Evolutionary conservation across 2,329 filamentous ascomycete species (phyloP), one percentile per base, ranked within the genome.

Genomic region (Chaetomium globosum): DNA sequence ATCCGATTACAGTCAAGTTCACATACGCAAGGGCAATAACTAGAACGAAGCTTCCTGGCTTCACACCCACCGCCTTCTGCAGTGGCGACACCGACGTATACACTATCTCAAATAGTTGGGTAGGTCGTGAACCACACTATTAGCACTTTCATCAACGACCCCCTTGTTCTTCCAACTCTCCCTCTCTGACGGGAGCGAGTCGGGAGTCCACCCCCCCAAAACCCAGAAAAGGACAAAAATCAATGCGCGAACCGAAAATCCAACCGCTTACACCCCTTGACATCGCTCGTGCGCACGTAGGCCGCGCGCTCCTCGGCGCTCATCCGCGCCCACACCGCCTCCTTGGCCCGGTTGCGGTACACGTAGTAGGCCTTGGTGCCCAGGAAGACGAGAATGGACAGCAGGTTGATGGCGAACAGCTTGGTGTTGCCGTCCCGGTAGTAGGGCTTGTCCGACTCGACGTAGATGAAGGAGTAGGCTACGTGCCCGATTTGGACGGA

Each of bases 391-490:
- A 77, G 71, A 12, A 88, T 81, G 30, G 83, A 81, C 26, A 81
- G 75, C 0, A 79, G 69, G 31, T 80, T 80, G 59, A 87, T 79
- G 0, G 73, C 80, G 56, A 89, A 78, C 1, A 87, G 73, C 0
- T 81, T 78, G 31, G 78, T 80, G 65, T 88, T 87, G 0, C 86
- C 86, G 0, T 78, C 77, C 1, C 78, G 76, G 65, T 88, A 87
- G 5, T 80, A 73, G 0, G 84, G 85, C 61, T 80, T 80, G 68
- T 88, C 85, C 43, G 83, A 77, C 1, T 83, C 77, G 1, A 80
- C 76, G 70, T 87, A 87, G n/a, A 87, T 83, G 69, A 78, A 75
- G 13, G 72, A 73, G 30, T 69, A 66, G 13, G 73, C 70, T 9
- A 80, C 73, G 64, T 70, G 74, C 7, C 77, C 77, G 0, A 74